A percentile compares a stretch with the other conserved stretches of the same genome.
These are phyloP conservation scores for Leccinum variicolor DNA, from an alignment of 768 basidiomycete species.

Conservation along the genomic window DNA sequence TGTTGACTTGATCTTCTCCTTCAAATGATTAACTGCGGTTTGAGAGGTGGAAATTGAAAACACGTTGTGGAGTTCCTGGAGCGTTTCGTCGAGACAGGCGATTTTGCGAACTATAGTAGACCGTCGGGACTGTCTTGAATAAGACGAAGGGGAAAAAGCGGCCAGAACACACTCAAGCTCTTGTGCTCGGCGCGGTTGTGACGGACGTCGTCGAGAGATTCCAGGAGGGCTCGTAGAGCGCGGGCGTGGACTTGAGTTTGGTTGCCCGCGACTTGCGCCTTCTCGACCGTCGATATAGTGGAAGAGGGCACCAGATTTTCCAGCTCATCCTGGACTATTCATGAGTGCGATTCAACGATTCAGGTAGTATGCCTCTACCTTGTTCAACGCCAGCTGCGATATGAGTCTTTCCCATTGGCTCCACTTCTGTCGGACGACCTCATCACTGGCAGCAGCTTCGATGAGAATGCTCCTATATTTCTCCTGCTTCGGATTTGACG, in stretches of 20 bases:
- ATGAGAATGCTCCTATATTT: conserved; percentile 70
- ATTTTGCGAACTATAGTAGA: not conserved
- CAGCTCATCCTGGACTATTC: conserved; percentile 49
- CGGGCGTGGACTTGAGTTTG: conserved; percentile 64
- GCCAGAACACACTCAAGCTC: not conserved
- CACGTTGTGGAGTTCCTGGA: not conserved
- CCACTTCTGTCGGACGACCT: conserved; percentile 78
- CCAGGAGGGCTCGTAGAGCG: conserved; percentile 68
- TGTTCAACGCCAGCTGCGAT: conserved; percentile 64
- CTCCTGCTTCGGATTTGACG: conserved; percentile 46
- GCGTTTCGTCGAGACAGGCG: not conserved
- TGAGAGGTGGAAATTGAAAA: not conserved
- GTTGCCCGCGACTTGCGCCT: conserved; percentile 36
- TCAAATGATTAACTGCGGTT: not conserved
- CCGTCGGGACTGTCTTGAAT: not conserved
- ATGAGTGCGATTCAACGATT: conserved; percentile 2
- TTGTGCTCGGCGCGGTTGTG: conserved; percentile 40
- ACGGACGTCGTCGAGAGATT: conserved; percentile 73
- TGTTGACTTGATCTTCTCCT: not conserved
- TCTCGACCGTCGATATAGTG: conserved; percentile 37
- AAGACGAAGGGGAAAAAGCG: not conserved
- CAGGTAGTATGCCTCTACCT: conserved; percentile 31
- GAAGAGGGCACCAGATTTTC: conserved; percentile 70
- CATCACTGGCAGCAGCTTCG: conserved; percentile 75
- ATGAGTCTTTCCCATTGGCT: conserved; percentile 82